phyloP scores from a whole-genome alignment of 768 basidiomycete genomes.

The Galerina sulciceps region DNA sequence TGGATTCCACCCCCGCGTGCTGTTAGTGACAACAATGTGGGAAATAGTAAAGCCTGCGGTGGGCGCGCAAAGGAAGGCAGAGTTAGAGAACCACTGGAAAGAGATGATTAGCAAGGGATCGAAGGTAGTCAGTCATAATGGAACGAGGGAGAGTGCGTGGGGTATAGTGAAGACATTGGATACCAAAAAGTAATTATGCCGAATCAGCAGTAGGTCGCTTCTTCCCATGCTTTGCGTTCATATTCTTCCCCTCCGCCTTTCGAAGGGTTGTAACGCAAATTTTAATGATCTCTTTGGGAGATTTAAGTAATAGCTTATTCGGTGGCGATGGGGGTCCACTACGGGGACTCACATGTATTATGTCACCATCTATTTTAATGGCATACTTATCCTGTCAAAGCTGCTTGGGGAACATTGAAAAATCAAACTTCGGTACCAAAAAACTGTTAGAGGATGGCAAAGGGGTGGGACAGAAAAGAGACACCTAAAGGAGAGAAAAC shows the following conservation, averaged over 20 bases:
- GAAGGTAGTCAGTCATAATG: neutral
- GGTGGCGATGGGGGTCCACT: no score
- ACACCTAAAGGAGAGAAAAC: no score
- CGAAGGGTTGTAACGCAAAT: no score
- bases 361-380: no score
- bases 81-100: constrained; percentile 10
- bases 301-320: no score
- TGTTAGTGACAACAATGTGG: constrained; percentile 20
- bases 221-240: neutral
- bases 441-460: no score
- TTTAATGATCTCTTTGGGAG: neutral
- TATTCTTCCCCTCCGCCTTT: no score
- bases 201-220: neutral
- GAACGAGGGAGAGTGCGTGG: constrained; percentile 1
- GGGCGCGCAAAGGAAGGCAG: constrained; percentile 3
- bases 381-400: no score
- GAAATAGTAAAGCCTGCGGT: constrained; percentile 1
- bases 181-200: neutral
- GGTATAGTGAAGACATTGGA: neutral
- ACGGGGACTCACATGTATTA: no score
- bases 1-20: constrained; percentile 8
- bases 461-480: no score
- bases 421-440: no score
- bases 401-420: no score
- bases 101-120: neutral